Evolutionary conservation across 116 monocot species (phyloP).

Genomic region (Papilionanthe hybrid): DNA sequence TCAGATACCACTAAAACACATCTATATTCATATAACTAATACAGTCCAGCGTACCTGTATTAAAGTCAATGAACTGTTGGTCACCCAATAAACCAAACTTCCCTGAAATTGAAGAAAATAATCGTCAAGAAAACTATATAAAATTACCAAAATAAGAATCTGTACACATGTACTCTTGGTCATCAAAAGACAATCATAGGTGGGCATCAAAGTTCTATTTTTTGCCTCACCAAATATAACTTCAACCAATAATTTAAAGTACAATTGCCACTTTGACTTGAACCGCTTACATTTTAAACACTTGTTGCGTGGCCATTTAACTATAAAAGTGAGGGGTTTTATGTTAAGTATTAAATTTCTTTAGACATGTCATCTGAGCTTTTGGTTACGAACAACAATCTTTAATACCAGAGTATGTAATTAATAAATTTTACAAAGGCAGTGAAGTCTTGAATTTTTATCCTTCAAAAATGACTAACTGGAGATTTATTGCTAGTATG

Average conservation of each 20-base stretch:
- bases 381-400: neutral
- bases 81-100: constrained; percentile 67
- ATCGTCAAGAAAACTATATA: neutral
- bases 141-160: neutral
- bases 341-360: neutral
- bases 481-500: too few species aligned
- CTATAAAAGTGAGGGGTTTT: neutral
- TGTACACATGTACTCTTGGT: neutral
- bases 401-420: too few species aligned
- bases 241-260: neutral
- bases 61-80: constrained; percentile 64
- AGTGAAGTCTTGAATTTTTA: too few species aligned
- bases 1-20: neutral
- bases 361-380: neutral
- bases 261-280: neutral
- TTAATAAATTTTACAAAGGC: too few species aligned
- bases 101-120: constrained; percentile 39
- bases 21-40: neutral
- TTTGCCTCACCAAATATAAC: neutral
- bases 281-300: neutral
- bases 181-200: neutral
- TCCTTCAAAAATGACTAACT: too few species aligned
- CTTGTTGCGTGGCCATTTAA: neutral
- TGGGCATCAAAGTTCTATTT: neutral
- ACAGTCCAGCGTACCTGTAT: constrained; percentile 49